These are phyloP conservation scores for Elaphomyces granulatus DNA, from an alignment of 495 filamentous ascomycete genomes.

Conservation along the genomic window DNA sequence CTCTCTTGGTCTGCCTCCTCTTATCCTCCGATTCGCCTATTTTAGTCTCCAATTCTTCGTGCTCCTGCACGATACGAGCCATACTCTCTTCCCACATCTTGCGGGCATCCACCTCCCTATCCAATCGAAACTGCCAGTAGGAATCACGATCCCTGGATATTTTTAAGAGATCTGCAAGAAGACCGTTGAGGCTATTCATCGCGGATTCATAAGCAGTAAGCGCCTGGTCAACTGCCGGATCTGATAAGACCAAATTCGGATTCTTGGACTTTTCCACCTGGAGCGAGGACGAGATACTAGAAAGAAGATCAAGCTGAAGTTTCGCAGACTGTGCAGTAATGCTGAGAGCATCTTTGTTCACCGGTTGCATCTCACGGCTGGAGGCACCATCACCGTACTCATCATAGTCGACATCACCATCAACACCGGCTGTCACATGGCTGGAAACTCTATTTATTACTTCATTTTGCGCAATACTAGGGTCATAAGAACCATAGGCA, in stretches of 20 bases:
- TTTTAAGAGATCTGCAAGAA: constrained; percentile 75
- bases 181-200: constrained; percentile 69
- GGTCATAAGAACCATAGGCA: constrained; percentile 42
- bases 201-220: constrained; percentile 80
- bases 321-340: constrained; percentile 93
- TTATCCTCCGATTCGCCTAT: constrained; percentile 86
- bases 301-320: constrained; percentile 78
- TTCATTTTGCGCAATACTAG: constrained; percentile 38
- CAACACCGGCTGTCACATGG: constrained; percentile 29
- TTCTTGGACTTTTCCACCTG: constrained; percentile 56
- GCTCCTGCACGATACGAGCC: constrained; percentile 82
- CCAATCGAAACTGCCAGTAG: constrained; percentile 91
- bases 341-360: constrained; percentile 80
- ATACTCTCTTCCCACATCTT: constrained; percentile 98
- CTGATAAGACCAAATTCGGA: constrained; percentile 52
- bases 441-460: constrained; percentile 29
- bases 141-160: constrained; percentile 88
- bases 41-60: constrained; percentile 74
- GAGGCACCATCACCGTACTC: constrained; percentile 75
- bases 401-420: constrained; percentile 59
- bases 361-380: constrained; percentile 52
- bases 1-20: constrained; percentile 75
- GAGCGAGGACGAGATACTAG: constrained; percentile 68
- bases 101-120: constrained; percentile 74
- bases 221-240: constrained; percentile 62